phyloP scores from a whole-genome alignment of 2,329 filamentous ascomycete genomes.

The Chaetomium sp. region DNA sequence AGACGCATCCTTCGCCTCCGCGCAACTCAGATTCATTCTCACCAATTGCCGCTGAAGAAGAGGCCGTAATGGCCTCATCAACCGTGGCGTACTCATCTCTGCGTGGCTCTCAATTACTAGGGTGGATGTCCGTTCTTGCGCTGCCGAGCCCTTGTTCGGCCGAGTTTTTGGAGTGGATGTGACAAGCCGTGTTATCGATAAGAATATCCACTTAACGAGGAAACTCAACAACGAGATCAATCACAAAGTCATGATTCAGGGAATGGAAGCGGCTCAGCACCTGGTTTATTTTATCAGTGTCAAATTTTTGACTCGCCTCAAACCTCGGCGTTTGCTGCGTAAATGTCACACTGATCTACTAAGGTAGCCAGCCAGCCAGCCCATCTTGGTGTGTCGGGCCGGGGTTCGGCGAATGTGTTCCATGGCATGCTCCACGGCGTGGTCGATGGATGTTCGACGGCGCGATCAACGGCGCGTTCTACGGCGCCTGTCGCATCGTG shows the following conservation, averaged over 20 bases:
- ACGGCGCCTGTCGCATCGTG: too few species aligned
- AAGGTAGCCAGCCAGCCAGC: too few species aligned
- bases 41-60: constrained; percentile 28
- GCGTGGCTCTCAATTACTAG: constrained; percentile 15
- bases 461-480: too few species aligned
- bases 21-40: constrained; percentile 2
- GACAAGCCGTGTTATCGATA: constrained; percentile 27
- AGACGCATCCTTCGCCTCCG: background rate
- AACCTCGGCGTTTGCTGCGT: too few species aligned
- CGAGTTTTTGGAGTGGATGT: constrained; percentile 22
- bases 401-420: too few species aligned
- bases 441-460: too few species aligned
- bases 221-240: background rate
- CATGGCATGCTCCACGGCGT: too few species aligned
- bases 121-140: constrained; percentile 11
- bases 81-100: constrained; percentile 31
- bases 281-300: too few species aligned
- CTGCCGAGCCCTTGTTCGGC: constrained; percentile 1
- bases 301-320: too few species aligned
- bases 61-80: constrained; percentile 32
- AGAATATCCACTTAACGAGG: background rate
- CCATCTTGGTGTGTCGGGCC: too few species aligned
- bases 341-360: too few species aligned
- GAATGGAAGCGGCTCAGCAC: background rate
- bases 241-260: background rate